Base-by-base conservation (phyloP, 768 basidiomycete species). In the Cubamyces lactineus region DNA sequence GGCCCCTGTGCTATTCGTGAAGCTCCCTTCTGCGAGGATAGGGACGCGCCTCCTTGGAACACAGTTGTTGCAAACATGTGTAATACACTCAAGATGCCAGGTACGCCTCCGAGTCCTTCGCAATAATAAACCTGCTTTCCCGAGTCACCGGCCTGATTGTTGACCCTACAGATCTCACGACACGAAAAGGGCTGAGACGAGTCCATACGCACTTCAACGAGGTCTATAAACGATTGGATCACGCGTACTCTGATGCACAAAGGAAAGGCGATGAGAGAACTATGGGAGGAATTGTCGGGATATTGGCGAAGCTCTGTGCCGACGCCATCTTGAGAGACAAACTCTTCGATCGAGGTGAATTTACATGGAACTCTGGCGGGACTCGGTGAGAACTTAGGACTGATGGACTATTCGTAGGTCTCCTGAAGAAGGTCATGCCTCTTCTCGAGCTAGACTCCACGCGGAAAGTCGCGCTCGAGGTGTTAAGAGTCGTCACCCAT, bases 101-200 rank as follows among this genome's bases (percentile, higher is more conserved):
- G 28, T 28, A 28, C 28, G 28, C 7, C 28, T 28, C 28, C 7
- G 3, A 3, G 4, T 28, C 28, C 28, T 7, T 28, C 28, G 7
- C 7, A 28, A 28, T 3, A 28, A 28, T 28, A 28, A 7, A 28
- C 28, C 7, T 28, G 28, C 28, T 3, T 28, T 28, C 7, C 28
- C 28, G 28, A 28, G 28, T 28, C 28, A 28, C 28, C 28, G 28
- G 28, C 7, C 28, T 28, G 28, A 28, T 28, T 28, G 28, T 28
- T 3, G 28, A 28, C 28, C 7, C 2, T 41, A 1, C 39, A 87
- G 86, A 87, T 69, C 73, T 87, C 23, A 76, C 78, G 2, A 81
- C 75, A 16, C 76, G 84, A 34, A 80, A 77, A 67, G 86, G 85
- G 9, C 71, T 88, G 59, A 88, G 86, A 71, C 84, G 82, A 66